Evolutionary conservation across 306 rosid genomes (phyloP).

Genomic region (Argentina anserina): DNA sequence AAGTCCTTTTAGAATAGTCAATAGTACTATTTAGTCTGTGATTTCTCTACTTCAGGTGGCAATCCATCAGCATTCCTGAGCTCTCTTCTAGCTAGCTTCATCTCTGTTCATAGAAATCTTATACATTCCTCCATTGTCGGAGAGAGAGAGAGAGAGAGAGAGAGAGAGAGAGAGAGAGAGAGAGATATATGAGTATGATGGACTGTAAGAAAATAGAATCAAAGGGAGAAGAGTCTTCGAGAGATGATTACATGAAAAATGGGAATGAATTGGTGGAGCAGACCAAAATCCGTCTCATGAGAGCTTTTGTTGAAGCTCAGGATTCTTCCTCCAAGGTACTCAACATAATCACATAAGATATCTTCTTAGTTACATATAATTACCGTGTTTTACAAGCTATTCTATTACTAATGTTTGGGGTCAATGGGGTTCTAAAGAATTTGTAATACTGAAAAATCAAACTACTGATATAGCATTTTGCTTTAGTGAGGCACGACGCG

Average conservation of each 20-base stretch:
- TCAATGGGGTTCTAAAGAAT: neutral
- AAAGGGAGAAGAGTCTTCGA: neutral
- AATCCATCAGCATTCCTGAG: neutral
- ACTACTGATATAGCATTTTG: neutral
- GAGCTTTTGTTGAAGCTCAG: constrained; percentile 22
- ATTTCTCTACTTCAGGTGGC: neutral
- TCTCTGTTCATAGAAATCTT: neutral
- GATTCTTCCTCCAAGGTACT: constrained; percentile 30
- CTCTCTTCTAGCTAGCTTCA: neutral
- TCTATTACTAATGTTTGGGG: neutral
- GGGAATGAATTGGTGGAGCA: constrained; percentile 7
- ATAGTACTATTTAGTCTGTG: neutral
- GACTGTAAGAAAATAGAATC: neutral
- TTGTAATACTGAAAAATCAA: neutral
- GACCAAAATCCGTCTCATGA: constrained; percentile 17
- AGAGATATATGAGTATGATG: neutral
- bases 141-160: neutral
- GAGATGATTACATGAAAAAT: neutral
- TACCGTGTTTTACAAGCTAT: neutral
- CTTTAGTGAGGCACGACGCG: neutral
- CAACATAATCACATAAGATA: neutral
- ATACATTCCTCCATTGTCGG: neutral
- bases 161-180: neutral
- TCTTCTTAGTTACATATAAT: neutral
- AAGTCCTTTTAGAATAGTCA: neutral